Evolutionary conservation across 2,329 filamentous ascomycete genomes (phyloP).

Genomic region (Scytalidium sp.): DNA sequence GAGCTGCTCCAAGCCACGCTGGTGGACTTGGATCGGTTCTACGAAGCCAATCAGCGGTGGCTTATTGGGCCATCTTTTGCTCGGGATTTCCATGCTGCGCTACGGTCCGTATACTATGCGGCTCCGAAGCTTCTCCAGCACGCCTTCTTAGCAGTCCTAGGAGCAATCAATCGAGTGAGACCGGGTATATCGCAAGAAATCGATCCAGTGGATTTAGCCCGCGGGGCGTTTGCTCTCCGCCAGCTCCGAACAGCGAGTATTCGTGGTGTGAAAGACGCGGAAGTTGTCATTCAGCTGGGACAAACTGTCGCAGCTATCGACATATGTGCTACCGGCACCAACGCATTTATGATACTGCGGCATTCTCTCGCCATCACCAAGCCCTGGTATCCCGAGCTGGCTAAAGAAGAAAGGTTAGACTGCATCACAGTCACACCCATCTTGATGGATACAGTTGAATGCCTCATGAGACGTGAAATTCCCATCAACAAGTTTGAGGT

Average conservation of each 20-base stretch:
- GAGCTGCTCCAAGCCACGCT: not conserved
- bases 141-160: not conserved
- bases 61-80: not conserved
- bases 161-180: not conserved
- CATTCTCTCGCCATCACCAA: constrained; percentile 25
- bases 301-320: constrained; percentile 5
- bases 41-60: not conserved
- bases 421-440: constrained; percentile 26
- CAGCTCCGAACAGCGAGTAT: not conserved
- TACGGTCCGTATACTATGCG: not conserved
- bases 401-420: constrained; percentile 22
- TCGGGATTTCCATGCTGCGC: not conserved
- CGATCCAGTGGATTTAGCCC: not conserved
- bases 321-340: constrained; percentile 22
- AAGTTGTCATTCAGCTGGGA: not conserved
- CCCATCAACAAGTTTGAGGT: constrained; percentile 25
- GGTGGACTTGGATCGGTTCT: not conserved
- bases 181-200: not conserved
- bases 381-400: constrained; percentile 23
- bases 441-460: constrained; percentile 29
- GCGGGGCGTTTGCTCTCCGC: not conserved
- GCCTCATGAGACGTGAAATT: constrained; percentile 26
- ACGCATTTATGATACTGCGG: constrained; percentile 23
- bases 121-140: not conserved
- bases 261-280: not conserved